A percentile compares a stretch with the other conserved stretches of the same genome.
These are phyloP conservation scores for Xylogone sp. DNA, from an alignment of 2,329 filamentous ascomycete species.

Conservation along the genomic window DNA sequence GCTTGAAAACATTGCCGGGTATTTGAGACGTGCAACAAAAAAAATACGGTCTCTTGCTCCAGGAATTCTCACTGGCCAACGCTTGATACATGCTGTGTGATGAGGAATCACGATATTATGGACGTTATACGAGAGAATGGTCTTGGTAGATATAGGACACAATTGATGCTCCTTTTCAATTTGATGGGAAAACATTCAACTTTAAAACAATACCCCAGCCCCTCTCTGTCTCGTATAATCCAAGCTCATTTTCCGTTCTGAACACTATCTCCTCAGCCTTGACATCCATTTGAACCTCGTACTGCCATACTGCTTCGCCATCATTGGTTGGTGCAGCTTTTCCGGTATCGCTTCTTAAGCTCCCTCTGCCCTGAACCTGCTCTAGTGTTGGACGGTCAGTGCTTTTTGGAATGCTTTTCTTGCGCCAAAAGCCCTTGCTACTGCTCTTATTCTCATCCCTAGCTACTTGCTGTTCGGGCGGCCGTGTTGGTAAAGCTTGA, in stretches of 20 bases:
- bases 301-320: conserved; percentile 7
- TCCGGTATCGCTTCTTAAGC: too few relatives aligned
- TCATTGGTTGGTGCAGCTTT: too few relatives aligned
- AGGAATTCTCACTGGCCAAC: too few relatives aligned
- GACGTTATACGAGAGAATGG: too few relatives aligned
- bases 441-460: not conserved
- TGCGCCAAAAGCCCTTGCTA: not conserved
- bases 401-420: not conserved
- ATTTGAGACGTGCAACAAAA: too few relatives aligned
- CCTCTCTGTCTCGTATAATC: conserved; percentile 41
- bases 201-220: conserved; percentile 24
- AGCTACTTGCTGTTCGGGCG: not conserved
- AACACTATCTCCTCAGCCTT: conserved; percentile 45
- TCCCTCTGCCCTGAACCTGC: not conserved
- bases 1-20: too few relatives aligned
- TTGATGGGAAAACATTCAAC: conserved; percentile 10
- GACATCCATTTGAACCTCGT: conserved; percentile 18
- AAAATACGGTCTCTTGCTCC: too few relatives aligned
- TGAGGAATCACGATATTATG: too few relatives aligned
- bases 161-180: not conserved
- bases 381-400: not conserved
- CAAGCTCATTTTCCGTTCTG: conserved; percentile 67
- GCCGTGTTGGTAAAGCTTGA: not conserved
- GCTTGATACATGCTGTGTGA: too few relatives aligned
- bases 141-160: not conserved